phyloP scores from a whole-genome alignment of 305 asterid genomes.

The Nicotiana rustica region DNA sequence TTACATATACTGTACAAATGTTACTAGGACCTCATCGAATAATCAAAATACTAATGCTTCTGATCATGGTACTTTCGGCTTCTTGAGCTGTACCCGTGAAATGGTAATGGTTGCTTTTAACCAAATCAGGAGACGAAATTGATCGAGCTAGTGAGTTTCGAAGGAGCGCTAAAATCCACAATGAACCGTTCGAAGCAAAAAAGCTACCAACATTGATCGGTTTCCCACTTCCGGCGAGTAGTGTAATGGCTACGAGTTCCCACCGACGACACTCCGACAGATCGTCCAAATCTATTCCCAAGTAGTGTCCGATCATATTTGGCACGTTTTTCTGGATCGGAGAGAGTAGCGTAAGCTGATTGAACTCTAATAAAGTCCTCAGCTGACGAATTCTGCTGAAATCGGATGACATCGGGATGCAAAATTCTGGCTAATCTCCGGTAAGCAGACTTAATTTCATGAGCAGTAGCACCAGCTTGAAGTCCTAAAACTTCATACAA shows the following conservation, averaged over 20 bases:
- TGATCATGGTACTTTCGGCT: not conserved
- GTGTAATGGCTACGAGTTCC: conserved; percentile 37
- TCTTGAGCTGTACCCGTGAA: not conserved
- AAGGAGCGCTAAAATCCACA: not conserved
- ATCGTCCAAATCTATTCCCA: conserved; percentile 47
- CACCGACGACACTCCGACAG: conserved; percentile 35
- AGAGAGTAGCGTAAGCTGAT: conserved; percentile 80
- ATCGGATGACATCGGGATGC: conserved; percentile 74
- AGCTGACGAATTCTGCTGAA: conserved; percentile 35
- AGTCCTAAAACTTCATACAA: conserved; percentile 80
- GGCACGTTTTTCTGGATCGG: conserved; percentile 83
- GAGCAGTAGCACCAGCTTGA: conserved; percentile 58
- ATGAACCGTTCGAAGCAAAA: not conserved
- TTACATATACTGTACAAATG: not conserved
- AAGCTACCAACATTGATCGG: conserved; percentile 92
- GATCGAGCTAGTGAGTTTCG: not conserved
- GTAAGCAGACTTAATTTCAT: conserved; percentile 83
- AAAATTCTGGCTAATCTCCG: conserved; percentile 66
- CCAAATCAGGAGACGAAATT: too few species aligned
- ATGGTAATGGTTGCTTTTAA: not conserved
- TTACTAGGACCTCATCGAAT: too few species aligned
- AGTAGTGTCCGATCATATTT: conserved; percentile 62
- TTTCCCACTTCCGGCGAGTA: conserved; percentile 76
- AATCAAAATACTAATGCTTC: too few species aligned
- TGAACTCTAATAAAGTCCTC: conserved; percentile 80